phyloP scores from a whole-genome alignment of 2,329 filamentous ascomycete genomes.

The Penicillium rolfsii region DNA sequence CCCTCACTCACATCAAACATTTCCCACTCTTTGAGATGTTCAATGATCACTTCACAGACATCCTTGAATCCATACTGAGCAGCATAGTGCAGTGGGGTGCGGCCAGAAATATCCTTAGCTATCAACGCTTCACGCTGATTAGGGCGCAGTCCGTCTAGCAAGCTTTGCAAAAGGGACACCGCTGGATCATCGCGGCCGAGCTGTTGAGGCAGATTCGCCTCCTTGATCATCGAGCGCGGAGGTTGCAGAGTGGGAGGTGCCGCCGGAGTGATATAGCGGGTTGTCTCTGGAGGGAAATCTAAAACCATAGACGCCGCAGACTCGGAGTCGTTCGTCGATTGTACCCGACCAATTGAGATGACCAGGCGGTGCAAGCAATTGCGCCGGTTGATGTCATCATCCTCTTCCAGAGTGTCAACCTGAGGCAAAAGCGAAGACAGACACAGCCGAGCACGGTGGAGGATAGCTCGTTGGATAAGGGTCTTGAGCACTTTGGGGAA shows the following conservation, averaged over 20 bases:
- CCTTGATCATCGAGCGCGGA: conserved; percentile 65
- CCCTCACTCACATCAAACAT: conserved; percentile 83
- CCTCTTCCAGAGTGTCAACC: conserved; percentile 75
- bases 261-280: conserved; percentile 79
- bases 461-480: conserved; percentile 59
- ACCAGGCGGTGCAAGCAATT: conserved; percentile 93
- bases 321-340: conserved; percentile 59
- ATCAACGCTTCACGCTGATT: conserved; percentile 70
- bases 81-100: conserved; percentile 87
- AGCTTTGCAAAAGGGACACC: conserved; percentile 66
- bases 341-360: conserved; percentile 83
- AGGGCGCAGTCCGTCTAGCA: conserved; percentile 69
- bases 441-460: conserved; percentile 71
- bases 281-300: conserved; percentile 57
- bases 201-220: conserved; percentile 64
- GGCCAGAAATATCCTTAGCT: conserved; percentile 75
- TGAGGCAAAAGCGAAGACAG: conserved; percentile 72
- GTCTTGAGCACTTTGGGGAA: conserved; percentile 61
- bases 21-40: conserved; percentile 84
- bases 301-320: conserved; percentile 57
- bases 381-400: conserved; percentile 89
- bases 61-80: conserved; percentile 92
- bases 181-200: conserved; percentile 72
- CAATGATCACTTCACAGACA: conserved; percentile 85
- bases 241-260: conserved; percentile 67